Evolutionary conservation across 2,329 filamentous ascomycete genomes (phyloP), one percentile per base, ranked within the genome.

Genomic region (Penicillium fuscoglaucum): DNA sequence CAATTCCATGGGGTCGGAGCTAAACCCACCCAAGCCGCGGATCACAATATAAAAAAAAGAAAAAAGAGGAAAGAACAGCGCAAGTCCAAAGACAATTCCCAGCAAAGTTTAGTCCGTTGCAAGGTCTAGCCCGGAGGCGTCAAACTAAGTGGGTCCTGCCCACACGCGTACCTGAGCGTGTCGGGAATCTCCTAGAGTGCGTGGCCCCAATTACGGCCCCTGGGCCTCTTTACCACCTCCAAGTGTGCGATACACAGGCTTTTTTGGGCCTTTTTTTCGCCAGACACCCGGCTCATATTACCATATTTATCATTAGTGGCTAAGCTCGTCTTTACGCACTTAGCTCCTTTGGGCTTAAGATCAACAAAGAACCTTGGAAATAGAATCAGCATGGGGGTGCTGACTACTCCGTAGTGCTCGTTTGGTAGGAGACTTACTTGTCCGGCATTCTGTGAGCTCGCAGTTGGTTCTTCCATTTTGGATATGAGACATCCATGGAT

Each of bases 111-210:
- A 62, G 61, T 54, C 65, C 62, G 66, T 52, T 50, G 57, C 56
- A 46, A 62, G 61, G 67, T 58, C 68, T 64, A 68, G 67, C 65
- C 64, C 59, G 60, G 63, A 60, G 63, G 67, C 61, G 62, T 66
- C 52, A 46, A 48, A 58, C 37, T 41, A 60, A 55, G 66, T 66
- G 60, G 52, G 40, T 39, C 50, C 10, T 29, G 21, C 35, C 24
- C 54, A 45, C 51, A 29, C 21, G 21, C 15, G 57, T 55, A 56
- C 64, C 62, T 65, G 61, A 53, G 37, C 49, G 46, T 62, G 59
- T 24, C 10, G 13, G 9, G 13, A 51, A 40, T n/a, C 2, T 3
- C 3, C 1, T 0, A 17, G 26, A 55, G 60, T 65, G 58, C 62
- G 62, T 65, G 64, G 40, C 21, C 12, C 15, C 41, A 55, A 24